Percentiles rank a stretch among this genome's conserved stretches.
Evolutionary conservation across 1,284 basidiomycete species (phyloP).

Genomic region (Macrocystidia cucumis): DNA sequence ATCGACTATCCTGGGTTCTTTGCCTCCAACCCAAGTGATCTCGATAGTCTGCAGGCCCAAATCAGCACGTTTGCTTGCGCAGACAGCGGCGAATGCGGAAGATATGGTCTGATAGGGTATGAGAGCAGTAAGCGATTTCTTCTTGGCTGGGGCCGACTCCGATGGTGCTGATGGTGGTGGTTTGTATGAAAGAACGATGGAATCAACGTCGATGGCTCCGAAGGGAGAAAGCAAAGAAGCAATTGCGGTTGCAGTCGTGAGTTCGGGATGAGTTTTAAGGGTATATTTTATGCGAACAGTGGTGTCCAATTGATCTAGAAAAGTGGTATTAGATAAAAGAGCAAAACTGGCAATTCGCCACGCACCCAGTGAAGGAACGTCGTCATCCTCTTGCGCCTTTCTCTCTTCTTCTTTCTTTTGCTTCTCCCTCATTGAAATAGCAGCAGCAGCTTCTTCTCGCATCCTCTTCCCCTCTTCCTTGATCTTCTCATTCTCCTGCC

Average conservation of each 20-base stretch:
- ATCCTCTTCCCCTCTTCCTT: slow-evolving; percentile 72
- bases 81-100: slow-evolving; percentile 66
- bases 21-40: slow-evolving; percentile 61
- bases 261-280: slow-evolving; percentile 45
- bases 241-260: slow-evolving; percentile 45
- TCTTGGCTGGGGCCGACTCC: slow-evolving; percentile 40
- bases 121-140: slow-evolving; percentile 62
- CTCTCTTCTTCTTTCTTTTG: slow-evolving; percentile 36
- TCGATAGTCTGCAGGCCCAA: slow-evolving; percentile 50
- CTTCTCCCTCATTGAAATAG: no score
- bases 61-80: slow-evolving; percentile 45
- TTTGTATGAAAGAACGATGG: slow-evolving; percentile 61
- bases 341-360: slow-evolving; percentile 1
- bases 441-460: slow-evolving; percentile 63
- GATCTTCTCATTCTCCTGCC: slow-evolving; percentile 65
- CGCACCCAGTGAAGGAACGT: slow-evolving; percentile 49
- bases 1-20: slow-evolving; percentile 65
- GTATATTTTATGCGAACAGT: slow-evolving; percentile 66
- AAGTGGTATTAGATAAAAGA: slow-evolving; percentile 14
- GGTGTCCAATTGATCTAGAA: slow-evolving; percentile 55
- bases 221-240: slow-evolving; percentile 47
- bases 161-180: slow-evolving; percentile 42
- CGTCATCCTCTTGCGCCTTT: slow-evolving; percentile 34
- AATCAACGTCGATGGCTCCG: slow-evolving; percentile 51
- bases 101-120: slow-evolving; percentile 69